phyloP scores from a whole-genome alignment of 352 stramenopile species.

The Globisporangium irregulare region DNA sequence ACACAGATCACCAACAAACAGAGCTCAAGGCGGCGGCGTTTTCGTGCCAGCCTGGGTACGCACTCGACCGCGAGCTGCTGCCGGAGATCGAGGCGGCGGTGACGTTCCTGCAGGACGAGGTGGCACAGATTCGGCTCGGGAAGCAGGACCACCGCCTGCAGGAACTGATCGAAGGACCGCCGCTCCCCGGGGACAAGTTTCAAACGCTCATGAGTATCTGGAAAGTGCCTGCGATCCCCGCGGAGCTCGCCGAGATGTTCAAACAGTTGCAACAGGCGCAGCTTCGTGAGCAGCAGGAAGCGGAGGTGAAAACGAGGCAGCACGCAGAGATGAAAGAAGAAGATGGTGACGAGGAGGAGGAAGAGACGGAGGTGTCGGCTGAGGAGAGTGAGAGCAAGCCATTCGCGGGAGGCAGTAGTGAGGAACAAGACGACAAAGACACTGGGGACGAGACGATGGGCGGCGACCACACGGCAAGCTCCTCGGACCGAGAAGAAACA shows the following conservation, averaged over 20 bases:
- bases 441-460: background rate
- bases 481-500: background rate
- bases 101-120: conserved; percentile 48
- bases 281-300: conserved; percentile 16
- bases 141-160: conserved; percentile 34
- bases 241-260: conserved; percentile 42
- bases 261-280: conserved; percentile 35
- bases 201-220: conserved; percentile 44
- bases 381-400: background rate
- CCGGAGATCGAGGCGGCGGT: conserved; percentile 59
- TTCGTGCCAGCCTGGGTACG: conserved; percentile 10
- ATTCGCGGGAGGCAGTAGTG: background rate
- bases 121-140: conserved; percentile 39
- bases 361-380: background rate
- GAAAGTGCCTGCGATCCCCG: conserved; percentile 31
- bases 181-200: conserved; percentile 46
- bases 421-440: background rate
- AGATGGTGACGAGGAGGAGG: background rate
- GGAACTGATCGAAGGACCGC: conserved; percentile 32
- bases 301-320: conserved; percentile 13
- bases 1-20: background rate
- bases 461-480: background rate
- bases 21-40: conserved; percentile 5
- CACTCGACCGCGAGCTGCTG: conserved; percentile 27
- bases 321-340: conserved; percentile 1